A percentile compares a stretch with the other conserved stretches of the same genome.
Conservation (phyloP, 768 basidiomycete species). For the Macrolepiota albuminosa region DNA sequence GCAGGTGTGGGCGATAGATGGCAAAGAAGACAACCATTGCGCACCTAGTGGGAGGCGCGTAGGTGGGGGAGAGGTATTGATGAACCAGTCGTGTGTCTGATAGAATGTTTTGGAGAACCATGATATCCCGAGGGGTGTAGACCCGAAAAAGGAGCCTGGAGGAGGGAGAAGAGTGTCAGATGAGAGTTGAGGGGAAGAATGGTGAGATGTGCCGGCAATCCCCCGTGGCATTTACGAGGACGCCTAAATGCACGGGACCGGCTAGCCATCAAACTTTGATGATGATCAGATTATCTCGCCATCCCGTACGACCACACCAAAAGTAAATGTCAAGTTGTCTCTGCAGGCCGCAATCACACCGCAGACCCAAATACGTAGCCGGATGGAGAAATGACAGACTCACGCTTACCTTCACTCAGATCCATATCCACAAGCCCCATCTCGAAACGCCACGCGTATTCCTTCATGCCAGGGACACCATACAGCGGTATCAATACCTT, state of each 20-base stretch:
- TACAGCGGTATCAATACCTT: conserved; percentile 45
- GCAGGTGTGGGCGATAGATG: not conserved
- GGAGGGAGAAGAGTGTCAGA: not conserved
- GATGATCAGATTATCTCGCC: too few species aligned
- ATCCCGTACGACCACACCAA: too few species aligned
- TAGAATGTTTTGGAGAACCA: conserved; percentile 47
- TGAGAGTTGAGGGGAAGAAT: not conserved
- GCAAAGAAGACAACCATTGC: not conserved
- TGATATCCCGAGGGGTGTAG: conserved; percentile 34
- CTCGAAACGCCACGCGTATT: conserved; percentile 35
- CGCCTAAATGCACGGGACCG: too few species aligned
- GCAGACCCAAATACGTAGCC: not conserved
- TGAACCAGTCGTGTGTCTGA: conserved; percentile 47
- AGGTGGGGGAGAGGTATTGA: conserved; percentile 25
- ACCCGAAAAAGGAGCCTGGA: conserved; percentile 58
- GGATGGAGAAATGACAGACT: too few species aligned
- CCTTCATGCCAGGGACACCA: conserved; percentile 25
- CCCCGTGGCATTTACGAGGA: not conserved
- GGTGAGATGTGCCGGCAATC: too few species aligned
- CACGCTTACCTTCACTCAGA: conserved; percentile 43
- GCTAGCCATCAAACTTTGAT: too few species aligned
- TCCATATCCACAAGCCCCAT: conserved; percentile 47
- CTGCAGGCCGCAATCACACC: not conserved
- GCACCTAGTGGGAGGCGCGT: not conserved
- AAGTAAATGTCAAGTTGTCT: too few species aligned